Conservation (phyloP, 2,329 filamentous ascomycete genomes). For the Paecilomyces fulvus region DNA sequence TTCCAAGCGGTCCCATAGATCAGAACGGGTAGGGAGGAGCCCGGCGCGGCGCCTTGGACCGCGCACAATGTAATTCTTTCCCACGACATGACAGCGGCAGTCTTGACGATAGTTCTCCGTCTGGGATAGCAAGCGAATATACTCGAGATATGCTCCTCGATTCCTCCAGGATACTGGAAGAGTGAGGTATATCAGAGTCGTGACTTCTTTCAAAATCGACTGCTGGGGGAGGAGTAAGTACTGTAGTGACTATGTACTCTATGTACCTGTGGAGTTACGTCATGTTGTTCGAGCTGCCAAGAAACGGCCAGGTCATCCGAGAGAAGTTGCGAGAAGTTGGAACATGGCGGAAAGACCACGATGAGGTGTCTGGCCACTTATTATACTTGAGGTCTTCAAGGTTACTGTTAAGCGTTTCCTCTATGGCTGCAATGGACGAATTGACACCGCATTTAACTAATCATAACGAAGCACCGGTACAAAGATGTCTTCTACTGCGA, state of each 20-base stretch:
- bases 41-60: constrained; percentile 13
- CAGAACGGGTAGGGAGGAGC: constrained; percentile 34
- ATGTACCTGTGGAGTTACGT: neutral
- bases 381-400: neutral
- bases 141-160: neutral
- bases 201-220: neutral
- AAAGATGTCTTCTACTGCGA: no score
- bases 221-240: neutral
- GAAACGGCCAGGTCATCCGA: neutral
- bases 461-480: no score
- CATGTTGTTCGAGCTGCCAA: neutral
- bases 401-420: neutral
- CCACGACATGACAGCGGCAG: constrained; percentile 16
- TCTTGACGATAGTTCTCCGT: neutral
- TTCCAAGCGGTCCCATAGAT: constrained; percentile 88
- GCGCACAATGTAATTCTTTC: constrained; percentile 21
- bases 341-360: neutral
- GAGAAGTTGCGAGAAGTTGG: neutral
- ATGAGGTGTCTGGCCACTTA: neutral
- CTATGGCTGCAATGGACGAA: neutral
- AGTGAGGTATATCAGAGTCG: neutral
- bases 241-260: no score
- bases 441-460: no score
- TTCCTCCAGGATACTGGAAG: neutral
- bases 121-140: neutral